These are phyloP conservation scores for Vanilla planifolia DNA, from an alignment of 106 monocot genomes.

Conservation along the genomic window DNA sequence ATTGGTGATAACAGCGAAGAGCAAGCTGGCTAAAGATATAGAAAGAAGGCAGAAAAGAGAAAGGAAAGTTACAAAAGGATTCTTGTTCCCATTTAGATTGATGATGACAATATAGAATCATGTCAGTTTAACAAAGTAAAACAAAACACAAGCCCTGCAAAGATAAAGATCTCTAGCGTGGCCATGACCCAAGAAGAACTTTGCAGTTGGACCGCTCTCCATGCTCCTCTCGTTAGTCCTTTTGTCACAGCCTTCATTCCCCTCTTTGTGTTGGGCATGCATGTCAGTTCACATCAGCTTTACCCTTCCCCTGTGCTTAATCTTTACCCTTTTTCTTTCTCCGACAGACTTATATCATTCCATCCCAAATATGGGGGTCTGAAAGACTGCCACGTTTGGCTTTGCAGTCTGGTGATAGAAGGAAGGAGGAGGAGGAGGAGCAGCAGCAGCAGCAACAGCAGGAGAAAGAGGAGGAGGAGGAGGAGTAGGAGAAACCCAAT, in stretches of 20 bases:
- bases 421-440: conserved; percentile 3
- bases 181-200: no score
- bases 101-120: conserved; percentile 4
- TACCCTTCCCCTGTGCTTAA: conserved; percentile 2
- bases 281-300: conserved; percentile 12
- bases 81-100: no score
- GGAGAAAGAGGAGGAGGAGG: conserved; percentile 10
- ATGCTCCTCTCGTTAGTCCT: not conserved
- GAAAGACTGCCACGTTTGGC: conserved; percentile 47
- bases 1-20: no score
- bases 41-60: no score
- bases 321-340: not conserved
- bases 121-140: conserved; percentile 5
- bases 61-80: no score
- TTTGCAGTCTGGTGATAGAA: conserved; percentile 48
- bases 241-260: not conserved
- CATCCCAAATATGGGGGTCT: conserved; percentile 81
- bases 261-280: not conserved
- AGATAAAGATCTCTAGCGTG: not conserved
- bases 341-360: conserved; percentile 37
- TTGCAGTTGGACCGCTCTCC: no score
- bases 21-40: no score
- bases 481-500: conserved; percentile 23
- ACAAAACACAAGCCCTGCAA: not conserved
- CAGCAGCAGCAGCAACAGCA: not conserved